Conservation (phyloP, 805 yeast genomes). For the Candida andamanensis region DNA sequence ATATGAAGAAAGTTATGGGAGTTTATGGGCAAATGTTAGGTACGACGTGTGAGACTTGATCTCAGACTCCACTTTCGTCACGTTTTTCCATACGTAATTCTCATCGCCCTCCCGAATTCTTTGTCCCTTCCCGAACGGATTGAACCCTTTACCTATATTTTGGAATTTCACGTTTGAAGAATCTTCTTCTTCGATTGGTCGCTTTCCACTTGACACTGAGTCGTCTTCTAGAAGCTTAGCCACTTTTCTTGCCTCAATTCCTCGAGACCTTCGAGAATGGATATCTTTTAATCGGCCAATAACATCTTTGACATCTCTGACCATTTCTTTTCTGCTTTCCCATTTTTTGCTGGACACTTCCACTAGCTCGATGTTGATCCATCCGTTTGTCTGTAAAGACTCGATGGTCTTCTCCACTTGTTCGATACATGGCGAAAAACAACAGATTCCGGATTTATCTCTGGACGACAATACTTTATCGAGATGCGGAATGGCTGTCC, state of each 20-base stretch:
- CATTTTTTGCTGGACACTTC: conserved; percentile 80
- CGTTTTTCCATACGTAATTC: conserved; percentile 72
- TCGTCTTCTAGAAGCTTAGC: conserved; percentile 23
- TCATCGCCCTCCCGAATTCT: conserved; percentile 86
- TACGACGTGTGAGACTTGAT: conserved; percentile 92
- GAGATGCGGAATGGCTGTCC: conserved; percentile 87
- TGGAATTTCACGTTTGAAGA: conserved; percentile 23
- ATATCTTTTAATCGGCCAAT: conserved; percentile 76
- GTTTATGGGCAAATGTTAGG: conserved; percentile 74
- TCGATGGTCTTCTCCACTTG: conserved; percentile 87
- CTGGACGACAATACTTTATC: conserved; percentile 49
- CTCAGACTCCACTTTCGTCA: conserved; percentile 80
- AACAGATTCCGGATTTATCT: conserved; percentile 69
- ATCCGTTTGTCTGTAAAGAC: conserved; percentile 67
- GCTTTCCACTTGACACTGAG: conserved; percentile 16
- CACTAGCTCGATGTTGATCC: conserved; percentile 87
- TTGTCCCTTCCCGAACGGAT: conserved; percentile 90
- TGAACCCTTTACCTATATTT: conserved; percentile 50
- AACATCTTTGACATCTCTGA: conserved; percentile 71
- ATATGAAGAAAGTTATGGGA: conserved; percentile 4
- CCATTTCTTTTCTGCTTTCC: conserved; percentile 90
- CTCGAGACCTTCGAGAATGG: conserved; percentile 59
- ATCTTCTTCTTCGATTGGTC: conserved; percentile 10
- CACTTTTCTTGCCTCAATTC: conserved; percentile 44
- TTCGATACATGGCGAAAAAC: conserved; percentile 97